Evolutionary conservation across 495 filamentous ascomycete species (phyloP).

Genomic region (Aspergillus asperescens): DNA sequence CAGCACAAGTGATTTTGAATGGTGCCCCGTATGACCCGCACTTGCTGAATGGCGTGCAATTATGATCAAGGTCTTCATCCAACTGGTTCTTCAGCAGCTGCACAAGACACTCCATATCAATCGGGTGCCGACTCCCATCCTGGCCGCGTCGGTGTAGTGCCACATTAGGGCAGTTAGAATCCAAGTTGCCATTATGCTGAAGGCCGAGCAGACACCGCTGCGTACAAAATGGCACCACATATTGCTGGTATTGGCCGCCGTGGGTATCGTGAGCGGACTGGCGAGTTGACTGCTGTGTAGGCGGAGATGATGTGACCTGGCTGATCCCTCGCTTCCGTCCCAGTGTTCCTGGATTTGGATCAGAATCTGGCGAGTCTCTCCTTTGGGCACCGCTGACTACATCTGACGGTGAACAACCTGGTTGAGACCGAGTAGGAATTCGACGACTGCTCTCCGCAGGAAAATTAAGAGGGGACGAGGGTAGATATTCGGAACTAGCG

Average conservation of each 20-base stretch:
- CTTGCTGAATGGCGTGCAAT: conserved; percentile 22
- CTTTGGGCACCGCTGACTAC: not conserved
- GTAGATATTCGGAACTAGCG: conserved; percentile 10
- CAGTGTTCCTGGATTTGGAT: conserved; percentile 14
- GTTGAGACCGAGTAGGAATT: conserved; percentile 18
- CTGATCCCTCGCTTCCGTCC: conserved; percentile 15
- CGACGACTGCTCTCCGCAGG: conserved; percentile 15
- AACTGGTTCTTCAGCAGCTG: conserved; percentile 20
- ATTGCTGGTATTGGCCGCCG: not conserved
- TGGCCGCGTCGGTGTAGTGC: conserved; percentile 21
- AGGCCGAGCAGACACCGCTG: conserved; percentile 44
- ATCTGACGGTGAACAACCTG: conserved; percentile 18
- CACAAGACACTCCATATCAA: conserved; percentile 15
- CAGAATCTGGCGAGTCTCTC: conserved; percentile 12
- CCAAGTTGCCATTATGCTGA: conserved; percentile 28
- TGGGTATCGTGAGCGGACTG: not conserved
- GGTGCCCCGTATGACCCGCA: conserved; percentile 4
- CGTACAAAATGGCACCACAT: conserved; percentile 36
- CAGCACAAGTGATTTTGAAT: not conserved
- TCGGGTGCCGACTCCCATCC: conserved; percentile 16
- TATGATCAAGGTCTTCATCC: conserved; percentile 20
- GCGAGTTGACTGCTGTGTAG: not conserved
- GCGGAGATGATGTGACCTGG: not conserved
- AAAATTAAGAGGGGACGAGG: conserved; percentile 7
- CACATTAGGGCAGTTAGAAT: conserved; percentile 41